These are phyloP conservation scores for Platanus orientalis DNA, from an alignment of 164 flowering plant genomes.

Conservation along the genomic window DNA sequence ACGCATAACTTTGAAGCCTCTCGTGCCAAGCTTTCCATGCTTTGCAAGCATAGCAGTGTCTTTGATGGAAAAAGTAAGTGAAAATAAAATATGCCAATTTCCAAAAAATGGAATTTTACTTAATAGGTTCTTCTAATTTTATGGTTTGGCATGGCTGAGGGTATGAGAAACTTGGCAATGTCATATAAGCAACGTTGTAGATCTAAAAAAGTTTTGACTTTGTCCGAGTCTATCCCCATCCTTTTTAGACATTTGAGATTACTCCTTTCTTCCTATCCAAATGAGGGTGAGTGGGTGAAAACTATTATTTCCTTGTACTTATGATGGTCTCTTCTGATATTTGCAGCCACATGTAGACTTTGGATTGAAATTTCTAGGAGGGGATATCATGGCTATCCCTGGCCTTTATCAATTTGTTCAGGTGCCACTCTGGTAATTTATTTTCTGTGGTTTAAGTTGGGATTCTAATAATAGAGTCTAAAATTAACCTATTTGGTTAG, in stretches of 20 bases:
- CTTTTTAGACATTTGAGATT: neutral
- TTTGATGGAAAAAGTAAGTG: conserved; percentile 70
- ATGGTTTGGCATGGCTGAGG: neutral
- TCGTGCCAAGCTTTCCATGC: conserved; percentile 90
- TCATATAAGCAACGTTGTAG: neutral
- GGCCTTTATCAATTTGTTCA: conserved; percentile 69
- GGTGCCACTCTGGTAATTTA: conserved; percentile 40
- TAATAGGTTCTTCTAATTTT: neutral
- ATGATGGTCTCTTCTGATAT: conserved; percentile 1
- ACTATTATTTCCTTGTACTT: neutral
- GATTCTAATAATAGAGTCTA: neutral
- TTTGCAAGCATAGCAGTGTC: conserved; percentile 59
- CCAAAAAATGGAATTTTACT: neutral
- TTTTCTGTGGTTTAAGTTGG: conserved; percentile 4
- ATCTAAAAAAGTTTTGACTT: neutral
- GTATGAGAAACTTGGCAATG: neutral
- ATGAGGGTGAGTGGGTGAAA: neutral
- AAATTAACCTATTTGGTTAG: neutral
- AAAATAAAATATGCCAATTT: neutral
- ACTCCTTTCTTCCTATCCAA: neutral
- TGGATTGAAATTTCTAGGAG: conserved; percentile 69
- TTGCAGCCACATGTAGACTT: conserved; percentile 89
- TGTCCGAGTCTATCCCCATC: neutral
- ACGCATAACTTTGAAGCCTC: conserved; percentile 71
- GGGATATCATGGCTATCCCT: conserved; percentile 89